Evolutionary conservation across 257 asterid genomes (phyloP), one percentile per base, ranked within the genome.

Genomic region (Dorcoceras hygrometricum): DNA sequence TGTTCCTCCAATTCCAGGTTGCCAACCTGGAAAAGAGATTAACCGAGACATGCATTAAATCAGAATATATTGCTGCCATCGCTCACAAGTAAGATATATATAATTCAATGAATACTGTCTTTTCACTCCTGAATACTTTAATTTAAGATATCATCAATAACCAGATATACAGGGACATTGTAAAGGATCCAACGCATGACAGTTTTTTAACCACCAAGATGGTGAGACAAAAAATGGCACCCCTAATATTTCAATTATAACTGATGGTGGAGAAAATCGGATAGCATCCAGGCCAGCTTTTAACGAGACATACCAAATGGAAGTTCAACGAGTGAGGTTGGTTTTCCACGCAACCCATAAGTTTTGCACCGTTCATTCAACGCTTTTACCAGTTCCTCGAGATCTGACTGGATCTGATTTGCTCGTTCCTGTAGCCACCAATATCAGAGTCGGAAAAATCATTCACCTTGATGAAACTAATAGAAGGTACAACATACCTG

Each of bases 361-460:
- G 95, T 83, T 77, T 94, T 94, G 90, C 98, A 90, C 59, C 91
- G 93, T 71, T 89, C 98, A 73, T 84, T 94, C 85, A 90, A 79
- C 23, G 86, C 60, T 77, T 84, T 94, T 36, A 94, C 90, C 31
- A 81, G 95, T 51, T 81, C 93, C 84, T 94, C 99, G 54, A 94
- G 89, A 67, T 87, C 96, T 57, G 75, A 75, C 77, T 84, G 96
- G 78, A 90, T 80, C 57, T 72, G 86, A 76, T 73, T 81, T 61
- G 87, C 89, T 65, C 80, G 88, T 67, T 88, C 99, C 99, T 90
- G 84, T 57, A 50, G 51, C 80, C 43, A 67, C 62, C 73, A 60
- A 68, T 26, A 28, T 62, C 63, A 57, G 8, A 63, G 54, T 78
- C 64, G 63, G 66, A 70, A 72, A 60, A 72, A 29, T 68, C 23